Evolutionary conservation across 768 basidiomycete genomes (phyloP), one percentile per base, ranked within the genome.

Genomic region (Boletus subcaerulescens): DNA sequence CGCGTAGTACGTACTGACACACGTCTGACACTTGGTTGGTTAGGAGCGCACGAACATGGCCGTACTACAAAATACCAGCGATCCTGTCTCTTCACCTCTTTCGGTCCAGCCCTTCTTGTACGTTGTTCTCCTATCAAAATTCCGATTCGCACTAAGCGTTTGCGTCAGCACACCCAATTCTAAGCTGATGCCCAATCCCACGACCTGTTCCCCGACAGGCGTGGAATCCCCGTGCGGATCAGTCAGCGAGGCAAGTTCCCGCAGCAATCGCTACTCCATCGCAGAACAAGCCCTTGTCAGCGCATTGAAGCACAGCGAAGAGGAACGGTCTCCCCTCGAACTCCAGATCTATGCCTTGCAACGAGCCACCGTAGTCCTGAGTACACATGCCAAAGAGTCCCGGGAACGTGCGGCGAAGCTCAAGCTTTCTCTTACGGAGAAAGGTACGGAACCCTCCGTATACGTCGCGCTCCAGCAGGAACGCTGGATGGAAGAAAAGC

Each of bases 401-500:
- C 71, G 74, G 52, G 73, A 78, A 47, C 71, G 73, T 53, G 71
- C 74, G 7, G 71, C 69, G 43, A 74, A 71, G 51, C 68, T 82
- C 33, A 74, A 75, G 14, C 59, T 60, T 18, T 57, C 73, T 41
- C 70, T 81, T 17, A 60, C 67, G 1, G 71, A 76, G 47, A 70
- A 76, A 48, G 72, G 71, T 43, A 57, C 69, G 6, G 76, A 80
- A 9, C 76, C 77, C 1, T 62, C 55, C 7, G 58, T 59, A 17
- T 78, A 74, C 53, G 65, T 68, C 53, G 55, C 73, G 10, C 65
- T 79, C 39, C 75, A 80, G 55, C 73, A 72, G 1, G 73, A 80
- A 46, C 74, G 78, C 31, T 82, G 80, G 81, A 70, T 76, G 67
- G 77, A 78, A 55, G 82, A 84, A 59, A 74, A 73, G 56, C 70